These are phyloP conservation scores for Cladosporium sphaerospermum DNA, from an alignment of 2,329 filamentous ascomycete species.

Conservation along the genomic window DNA sequence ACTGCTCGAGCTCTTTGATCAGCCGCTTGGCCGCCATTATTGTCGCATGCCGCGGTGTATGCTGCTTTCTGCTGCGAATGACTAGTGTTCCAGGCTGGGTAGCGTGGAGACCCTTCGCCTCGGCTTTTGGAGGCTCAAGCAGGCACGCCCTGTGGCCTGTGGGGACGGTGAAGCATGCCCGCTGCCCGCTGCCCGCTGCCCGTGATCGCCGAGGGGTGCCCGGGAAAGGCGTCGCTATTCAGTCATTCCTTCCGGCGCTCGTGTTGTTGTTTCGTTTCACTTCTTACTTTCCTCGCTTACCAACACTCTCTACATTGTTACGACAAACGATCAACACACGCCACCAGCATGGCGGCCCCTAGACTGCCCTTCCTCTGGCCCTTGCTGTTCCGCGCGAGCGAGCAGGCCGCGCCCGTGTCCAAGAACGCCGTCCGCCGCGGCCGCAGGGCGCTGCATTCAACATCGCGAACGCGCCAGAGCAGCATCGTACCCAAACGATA, in stretches of 20 bases:
- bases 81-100: too few species aligned
- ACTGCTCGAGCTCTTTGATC: conserved; percentile 55
- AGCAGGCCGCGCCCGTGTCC: conserved; percentile 14
- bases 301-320: background rate
- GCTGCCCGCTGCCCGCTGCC: too few species aligned
- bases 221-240: background rate
- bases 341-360: conserved; percentile 30
- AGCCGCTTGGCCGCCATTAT: conserved; percentile 49
- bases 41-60: background rate
- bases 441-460: conserved; percentile 29
- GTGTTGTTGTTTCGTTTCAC: background rate
- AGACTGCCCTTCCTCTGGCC: conserved; percentile 44
- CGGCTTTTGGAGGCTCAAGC: conserved; percentile 4
- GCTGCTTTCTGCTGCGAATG: too few species aligned
- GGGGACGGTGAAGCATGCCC: too few species aligned
- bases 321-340: background rate
- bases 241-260: background rate
- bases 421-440: conserved; percentile 22
- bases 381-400: conserved; percentile 35
- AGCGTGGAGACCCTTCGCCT: background rate
- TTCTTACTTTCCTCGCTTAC: background rate
- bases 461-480: conserved; percentile 27
- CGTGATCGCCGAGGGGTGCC: background rate
- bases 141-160: background rate
- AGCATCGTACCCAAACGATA: conserved; percentile 35